These are phyloP conservation scores for Selenicereus undatus DNA, from an alignment of 148 eudicot genomes.

Conservation along the genomic window DNA sequence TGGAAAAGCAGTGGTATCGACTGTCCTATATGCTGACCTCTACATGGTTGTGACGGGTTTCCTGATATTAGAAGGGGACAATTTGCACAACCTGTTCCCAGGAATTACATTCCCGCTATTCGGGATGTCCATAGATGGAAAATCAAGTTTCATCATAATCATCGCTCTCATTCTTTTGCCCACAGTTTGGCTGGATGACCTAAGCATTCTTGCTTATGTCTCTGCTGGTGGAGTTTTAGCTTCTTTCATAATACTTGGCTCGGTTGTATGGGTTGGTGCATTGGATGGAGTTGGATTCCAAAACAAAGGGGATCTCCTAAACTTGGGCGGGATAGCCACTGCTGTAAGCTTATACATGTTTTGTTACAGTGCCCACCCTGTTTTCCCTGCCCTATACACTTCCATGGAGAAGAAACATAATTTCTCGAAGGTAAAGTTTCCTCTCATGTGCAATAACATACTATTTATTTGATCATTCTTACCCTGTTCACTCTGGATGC, in stretches of 20 bases:
- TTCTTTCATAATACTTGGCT: not conserved
- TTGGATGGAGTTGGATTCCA: not conserved
- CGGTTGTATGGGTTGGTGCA: not conserved
- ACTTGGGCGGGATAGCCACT: not conserved
- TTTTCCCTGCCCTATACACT: slow-evolving; percentile 1
- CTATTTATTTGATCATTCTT: no score
- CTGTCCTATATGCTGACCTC: slow-evolving; percentile 43
- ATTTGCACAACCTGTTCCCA: slow-evolving; percentile 42
- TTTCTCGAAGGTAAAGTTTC: not conserved
- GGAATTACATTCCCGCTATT: slow-evolving; percentile 10
- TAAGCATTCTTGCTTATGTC: slow-evolving; percentile 4
- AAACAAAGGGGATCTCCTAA: not conserved
- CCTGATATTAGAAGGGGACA: slow-evolving; percentile 60
- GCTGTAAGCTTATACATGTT: slow-evolving; percentile 4
- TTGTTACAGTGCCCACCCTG: not conserved
- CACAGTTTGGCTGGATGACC: slow-evolving; percentile 35
- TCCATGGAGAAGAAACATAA: not conserved
- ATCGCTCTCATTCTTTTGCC: not conserved
- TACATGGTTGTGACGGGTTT: slow-evolving; percentile 55
- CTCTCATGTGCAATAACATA: no score
- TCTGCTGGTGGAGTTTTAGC: slow-evolving; percentile 2
- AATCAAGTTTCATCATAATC: not conserved
- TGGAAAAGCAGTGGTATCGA: slow-evolving; percentile 35
- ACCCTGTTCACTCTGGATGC: no score
- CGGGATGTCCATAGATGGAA: not conserved